Conservation (phyloP, 1,284 basidiomycete species). For the Pseudozyma sp. region DNA sequence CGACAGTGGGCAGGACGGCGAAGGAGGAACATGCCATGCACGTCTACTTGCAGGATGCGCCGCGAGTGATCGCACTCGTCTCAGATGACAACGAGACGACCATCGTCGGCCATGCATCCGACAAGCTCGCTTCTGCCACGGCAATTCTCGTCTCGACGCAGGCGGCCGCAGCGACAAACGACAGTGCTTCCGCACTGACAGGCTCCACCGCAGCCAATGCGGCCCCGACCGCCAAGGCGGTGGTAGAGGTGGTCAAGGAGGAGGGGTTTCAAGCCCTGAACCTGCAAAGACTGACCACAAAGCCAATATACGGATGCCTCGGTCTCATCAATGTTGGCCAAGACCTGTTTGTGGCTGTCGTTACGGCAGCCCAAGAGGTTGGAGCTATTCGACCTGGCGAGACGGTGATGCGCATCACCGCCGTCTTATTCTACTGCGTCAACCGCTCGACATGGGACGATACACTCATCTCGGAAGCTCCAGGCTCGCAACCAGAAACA, state of each 20-base stretch:
- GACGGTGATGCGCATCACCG: constrained; percentile 50
- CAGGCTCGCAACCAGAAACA: constrained; percentile 39
- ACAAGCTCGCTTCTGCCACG: constrained; percentile 20
- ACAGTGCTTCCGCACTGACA: constrained; percentile 14
- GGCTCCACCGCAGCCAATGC: constrained; percentile 27
- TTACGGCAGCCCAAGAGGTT: constrained; percentile 50
- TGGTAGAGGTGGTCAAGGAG: constrained; percentile 52
- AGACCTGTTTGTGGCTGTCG: constrained; percentile 61
- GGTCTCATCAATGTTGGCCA: constrained; percentile 63
- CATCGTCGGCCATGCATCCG: background rate
- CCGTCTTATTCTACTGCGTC: constrained; percentile 64
- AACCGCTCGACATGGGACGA: constrained; percentile 61
- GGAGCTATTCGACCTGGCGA: constrained; percentile 54
- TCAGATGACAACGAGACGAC: constrained; percentile 17
- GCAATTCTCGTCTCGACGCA: constrained; percentile 45
- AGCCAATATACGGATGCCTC: constrained; percentile 52
- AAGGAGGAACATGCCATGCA: constrained; percentile 51
- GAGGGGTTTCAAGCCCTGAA: constrained; percentile 26
- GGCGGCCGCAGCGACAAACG: constrained; percentile 8
- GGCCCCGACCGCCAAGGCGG: constrained; percentile 30
- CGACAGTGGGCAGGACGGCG: background rate
- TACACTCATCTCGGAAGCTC: constrained; percentile 30
- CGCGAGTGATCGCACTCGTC: constrained; percentile 52
- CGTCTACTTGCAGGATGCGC: constrained; percentile 59
- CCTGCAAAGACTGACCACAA: constrained; percentile 37